Conservation (phyloP, 176 grass and related monocot genomes). For the Aegilops umbellulata region DNA sequence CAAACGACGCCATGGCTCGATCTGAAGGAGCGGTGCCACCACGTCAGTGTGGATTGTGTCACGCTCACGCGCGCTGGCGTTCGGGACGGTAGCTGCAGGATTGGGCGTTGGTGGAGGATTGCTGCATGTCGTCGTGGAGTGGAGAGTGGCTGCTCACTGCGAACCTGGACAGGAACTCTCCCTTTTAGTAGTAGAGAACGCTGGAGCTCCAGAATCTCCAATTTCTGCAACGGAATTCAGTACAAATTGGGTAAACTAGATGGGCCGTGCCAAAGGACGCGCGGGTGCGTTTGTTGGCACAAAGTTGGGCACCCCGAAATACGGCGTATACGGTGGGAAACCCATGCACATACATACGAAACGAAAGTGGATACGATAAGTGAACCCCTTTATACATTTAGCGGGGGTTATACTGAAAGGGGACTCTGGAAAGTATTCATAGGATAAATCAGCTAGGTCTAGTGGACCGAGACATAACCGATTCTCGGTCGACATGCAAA, state of each 20-base stretch:
- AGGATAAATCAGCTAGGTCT: too few species aligned
- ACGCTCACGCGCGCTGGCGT: conserved; percentile 10
- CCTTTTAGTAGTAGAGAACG: neutral
- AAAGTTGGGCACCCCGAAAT: too few species aligned
- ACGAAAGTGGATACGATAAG: too few species aligned
- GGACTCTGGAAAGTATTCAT: too few species aligned
- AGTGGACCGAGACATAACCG: too few species aligned
- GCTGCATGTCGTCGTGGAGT: conserved; percentile 16
- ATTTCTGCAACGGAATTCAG: neutral
- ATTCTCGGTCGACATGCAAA: too few species aligned
- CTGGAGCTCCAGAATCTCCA: neutral
- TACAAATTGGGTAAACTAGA: neutral
- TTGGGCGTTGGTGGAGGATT: neutral
- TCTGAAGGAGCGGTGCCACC: neutral
- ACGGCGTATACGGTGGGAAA: too few species aligned
- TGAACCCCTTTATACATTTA: too few species aligned
- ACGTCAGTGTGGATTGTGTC: conserved; percentile 1
- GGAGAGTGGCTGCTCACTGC: neutral
- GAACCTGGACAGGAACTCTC: neutral
- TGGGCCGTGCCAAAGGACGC: too few species aligned
- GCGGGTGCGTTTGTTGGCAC: too few species aligned
- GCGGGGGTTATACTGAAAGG: too few species aligned
- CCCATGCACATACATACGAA: too few species aligned
- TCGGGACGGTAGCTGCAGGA: conserved; percentile 10
- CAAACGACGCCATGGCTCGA: conserved; percentile 14